phyloP scores from a whole-genome alignment of 768 basidiomycete species.

The Hirschioporus abietinus region DNA sequence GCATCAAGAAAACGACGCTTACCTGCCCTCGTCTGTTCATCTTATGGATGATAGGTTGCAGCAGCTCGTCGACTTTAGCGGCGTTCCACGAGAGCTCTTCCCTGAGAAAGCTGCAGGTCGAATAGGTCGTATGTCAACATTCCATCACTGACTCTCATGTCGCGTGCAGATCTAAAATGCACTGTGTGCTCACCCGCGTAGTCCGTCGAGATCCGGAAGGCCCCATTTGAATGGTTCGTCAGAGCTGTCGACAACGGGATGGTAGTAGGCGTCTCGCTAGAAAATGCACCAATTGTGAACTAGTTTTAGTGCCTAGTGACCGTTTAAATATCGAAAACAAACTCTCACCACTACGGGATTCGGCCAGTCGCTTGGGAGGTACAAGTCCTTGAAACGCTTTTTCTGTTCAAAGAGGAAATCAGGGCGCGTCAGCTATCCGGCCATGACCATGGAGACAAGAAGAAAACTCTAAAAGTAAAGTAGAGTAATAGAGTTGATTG shows the following conservation, averaged over 20 bases:
- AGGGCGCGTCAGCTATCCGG: constrained; percentile 7
- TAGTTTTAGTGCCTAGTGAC: constrained; percentile 3
- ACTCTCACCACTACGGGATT: constrained; percentile 78
- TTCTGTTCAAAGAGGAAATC: constrained; percentile 46
- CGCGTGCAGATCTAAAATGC: constrained; percentile 12
- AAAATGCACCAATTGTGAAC: constrained; percentile 2
- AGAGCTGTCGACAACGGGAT: constrained; percentile 85
- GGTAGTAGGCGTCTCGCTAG: constrained; percentile 89
- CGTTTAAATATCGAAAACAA: not conserved
- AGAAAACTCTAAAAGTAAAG: constrained; percentile 9
- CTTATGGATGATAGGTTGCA: constrained; percentile 89
- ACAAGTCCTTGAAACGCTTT: constrained; percentile 82
- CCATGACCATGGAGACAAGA: not conserved
- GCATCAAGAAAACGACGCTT: constrained; percentile 12
- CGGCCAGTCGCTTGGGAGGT: constrained; percentile 82
- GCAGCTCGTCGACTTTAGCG: constrained; percentile 79
- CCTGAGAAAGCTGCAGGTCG: constrained; percentile 50
- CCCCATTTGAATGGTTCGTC: constrained; percentile 97
- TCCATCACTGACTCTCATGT: not conserved
- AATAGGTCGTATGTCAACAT: constrained; percentile 12
- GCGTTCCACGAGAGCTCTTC: constrained; percentile 81
- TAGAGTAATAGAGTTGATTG: not conserved
- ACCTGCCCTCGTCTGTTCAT: constrained; percentile 81
- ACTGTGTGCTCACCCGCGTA: constrained; percentile 59
- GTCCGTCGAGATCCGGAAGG: constrained; percentile 89